Evolutionary conservation across 805 yeast genomes (phyloP).

Genomic region (Candida railenensis): DNA sequence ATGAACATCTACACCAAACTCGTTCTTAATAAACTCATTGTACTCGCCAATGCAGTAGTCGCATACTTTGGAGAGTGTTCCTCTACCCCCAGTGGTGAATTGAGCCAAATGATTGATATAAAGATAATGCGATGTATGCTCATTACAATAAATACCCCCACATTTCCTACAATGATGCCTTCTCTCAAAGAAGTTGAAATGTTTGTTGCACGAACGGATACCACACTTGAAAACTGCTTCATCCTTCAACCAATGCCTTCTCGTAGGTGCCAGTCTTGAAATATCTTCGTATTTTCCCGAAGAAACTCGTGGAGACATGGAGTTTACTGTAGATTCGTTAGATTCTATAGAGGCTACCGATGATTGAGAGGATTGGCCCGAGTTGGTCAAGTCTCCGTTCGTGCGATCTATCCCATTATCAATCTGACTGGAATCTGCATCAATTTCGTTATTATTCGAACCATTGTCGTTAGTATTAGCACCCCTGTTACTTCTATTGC

Average conservation of each 20-base stretch:
- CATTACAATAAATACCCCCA: slow-evolving; percentile 76
- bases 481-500: neutral
- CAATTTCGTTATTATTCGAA: slow-evolving; percentile 12
- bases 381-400: neutral
- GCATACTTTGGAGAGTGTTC: slow-evolving; percentile 69
- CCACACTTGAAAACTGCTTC: slow-evolving; percentile 61
- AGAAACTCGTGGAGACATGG: slow-evolving; percentile 13
- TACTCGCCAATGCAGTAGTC: slow-evolving; percentile 64
- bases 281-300: slow-evolving; percentile 24
- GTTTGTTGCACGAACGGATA: slow-evolving; percentile 51
- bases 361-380: slow-evolving; percentile 13
- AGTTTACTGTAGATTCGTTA: slow-evolving; percentile 23
- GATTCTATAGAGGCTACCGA: slow-evolving; percentile 35
- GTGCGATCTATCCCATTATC: neutral
- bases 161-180: slow-evolving; percentile 85
- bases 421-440: no score
- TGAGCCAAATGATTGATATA: slow-evolving; percentile 59
- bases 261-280: slow-evolving; percentile 46
- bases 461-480: slow-evolving; percentile 1
- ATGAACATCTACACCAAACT: slow-evolving; percentile 31
- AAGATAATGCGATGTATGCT: slow-evolving; percentile 58
- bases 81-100: slow-evolving; percentile 66
- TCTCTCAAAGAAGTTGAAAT: slow-evolving; percentile 76
- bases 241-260: slow-evolving; percentile 76
- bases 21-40: slow-evolving; percentile 45